A percentile compares a stretch with the other conserved stretches of the same genome.
phyloP scores from a whole-genome alignment of 257 asterid species.

The Salvia splendens region DNA sequence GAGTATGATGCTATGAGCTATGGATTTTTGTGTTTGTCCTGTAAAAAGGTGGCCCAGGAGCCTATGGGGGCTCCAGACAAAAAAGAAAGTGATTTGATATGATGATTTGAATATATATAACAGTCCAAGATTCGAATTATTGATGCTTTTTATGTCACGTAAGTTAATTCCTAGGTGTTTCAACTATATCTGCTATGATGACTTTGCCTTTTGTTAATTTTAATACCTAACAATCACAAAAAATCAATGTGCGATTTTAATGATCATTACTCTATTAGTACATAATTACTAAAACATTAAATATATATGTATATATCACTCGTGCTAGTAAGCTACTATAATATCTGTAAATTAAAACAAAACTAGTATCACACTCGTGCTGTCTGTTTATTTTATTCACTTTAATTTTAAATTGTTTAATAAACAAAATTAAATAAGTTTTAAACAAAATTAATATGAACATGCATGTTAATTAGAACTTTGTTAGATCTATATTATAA shows the following conservation, averaged over 20 bases:
- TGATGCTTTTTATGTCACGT: slow-evolving; percentile 39
- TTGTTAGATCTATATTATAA: no score
- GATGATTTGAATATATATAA: slow-evolving; percentile 39
- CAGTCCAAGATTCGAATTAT: slow-evolving; percentile 35
- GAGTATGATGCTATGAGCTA: not conserved
- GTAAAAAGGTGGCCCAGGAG: slow-evolving; percentile 43
- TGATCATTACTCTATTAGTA: no score
- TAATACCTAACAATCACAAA: not conserved
- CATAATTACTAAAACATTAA: no score
- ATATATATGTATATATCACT: no score
- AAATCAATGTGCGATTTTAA: not conserved
- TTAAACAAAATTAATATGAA: no score
- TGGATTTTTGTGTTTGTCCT: slow-evolving; percentile 60
- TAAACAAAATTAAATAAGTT: no score
- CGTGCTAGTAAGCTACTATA: no score
- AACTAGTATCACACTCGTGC: no score
- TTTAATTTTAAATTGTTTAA: no score
- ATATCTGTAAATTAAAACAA: no score
- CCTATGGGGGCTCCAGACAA: not conserved
- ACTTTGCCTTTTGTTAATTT: slow-evolving; percentile 36
- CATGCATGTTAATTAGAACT: no score
- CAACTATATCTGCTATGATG: slow-evolving; percentile 20
- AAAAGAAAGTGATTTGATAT: slow-evolving; percentile 42
- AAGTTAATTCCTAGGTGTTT: slow-evolving; percentile 27
- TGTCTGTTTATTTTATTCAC: no score